Conservation (phyloP, 2,329 filamentous ascomycete genomes). For the Alternaria sp. region DNA sequence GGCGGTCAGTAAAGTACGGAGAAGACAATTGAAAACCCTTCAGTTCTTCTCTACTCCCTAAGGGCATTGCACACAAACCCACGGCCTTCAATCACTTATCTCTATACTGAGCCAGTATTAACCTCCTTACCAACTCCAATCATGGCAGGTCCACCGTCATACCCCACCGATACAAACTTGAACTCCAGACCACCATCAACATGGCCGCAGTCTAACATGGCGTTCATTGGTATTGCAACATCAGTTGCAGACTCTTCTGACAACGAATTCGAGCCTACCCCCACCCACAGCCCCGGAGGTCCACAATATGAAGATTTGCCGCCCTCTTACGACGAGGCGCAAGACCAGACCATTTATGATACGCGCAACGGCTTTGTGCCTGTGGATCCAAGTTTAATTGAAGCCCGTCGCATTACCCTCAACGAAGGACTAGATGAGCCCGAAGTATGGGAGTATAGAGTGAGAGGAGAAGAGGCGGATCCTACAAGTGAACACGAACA, state of each 20-base stretch:
- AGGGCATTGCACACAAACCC: background rate
- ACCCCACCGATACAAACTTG: conserved; percentile 20
- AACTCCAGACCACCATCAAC: conserved; percentile 26
- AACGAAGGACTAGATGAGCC: conserved; percentile 35
- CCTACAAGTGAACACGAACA: conserved; percentile 29
- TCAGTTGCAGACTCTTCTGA: conserved; percentile 47
- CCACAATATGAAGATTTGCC: conserved; percentile 50
- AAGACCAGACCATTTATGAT: conserved; percentile 41
- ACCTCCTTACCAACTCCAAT: background rate
- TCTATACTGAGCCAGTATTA: background rate
- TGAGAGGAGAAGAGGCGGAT: conserved; percentile 32
- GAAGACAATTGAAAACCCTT: conserved; percentile 13
- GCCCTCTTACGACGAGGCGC: conserved; percentile 50
- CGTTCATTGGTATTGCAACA: conserved; percentile 40
- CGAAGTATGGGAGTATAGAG: conserved; percentile 39
- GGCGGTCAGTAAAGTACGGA: conserved; percentile 6
- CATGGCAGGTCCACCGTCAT: conserved; percentile 37
- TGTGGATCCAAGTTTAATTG: conserved; percentile 39
- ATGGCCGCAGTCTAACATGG: conserved; percentile 26
- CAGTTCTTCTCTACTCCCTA: background rate
- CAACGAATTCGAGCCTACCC: conserved; percentile 44
- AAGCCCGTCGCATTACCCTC: conserved; percentile 36
- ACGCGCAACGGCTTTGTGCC: conserved; percentile 38
- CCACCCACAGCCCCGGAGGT: conserved; percentile 42
- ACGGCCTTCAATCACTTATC: background rate